Conservation (phyloP, 345 rosid species). For the Eucalyptus curtisii region DNA sequence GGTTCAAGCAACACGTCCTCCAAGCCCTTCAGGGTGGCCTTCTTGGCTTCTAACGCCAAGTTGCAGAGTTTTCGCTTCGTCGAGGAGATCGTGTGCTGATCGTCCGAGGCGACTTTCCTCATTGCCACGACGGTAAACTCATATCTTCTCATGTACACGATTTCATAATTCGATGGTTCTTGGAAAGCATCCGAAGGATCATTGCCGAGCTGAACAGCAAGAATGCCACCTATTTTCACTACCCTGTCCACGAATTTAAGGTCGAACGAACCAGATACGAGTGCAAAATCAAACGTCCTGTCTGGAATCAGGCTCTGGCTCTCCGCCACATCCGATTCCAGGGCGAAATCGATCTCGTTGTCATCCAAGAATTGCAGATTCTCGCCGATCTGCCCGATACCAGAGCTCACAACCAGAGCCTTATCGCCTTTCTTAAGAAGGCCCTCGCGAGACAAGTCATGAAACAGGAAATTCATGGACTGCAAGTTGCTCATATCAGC, state of each 20-base stretch:
- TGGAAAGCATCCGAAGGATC: conserved; percentile 1
- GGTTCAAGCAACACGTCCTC: conserved; percentile 31
- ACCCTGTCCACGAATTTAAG: conserved; percentile 14
- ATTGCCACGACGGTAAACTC: conserved; percentile 22
- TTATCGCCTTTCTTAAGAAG: conserved; percentile 33
- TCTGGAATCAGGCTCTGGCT: conserved; percentile 4
- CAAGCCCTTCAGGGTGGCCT: conserved; percentile 13
- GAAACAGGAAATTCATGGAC: conserved; percentile 16
- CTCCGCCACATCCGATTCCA: conserved; percentile 10
- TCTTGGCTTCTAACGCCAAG: conserved; percentile 11
- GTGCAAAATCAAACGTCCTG: conserved; percentile 23
- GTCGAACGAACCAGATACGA: conserved; percentile 11
- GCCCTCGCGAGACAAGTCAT: conserved; percentile 31
- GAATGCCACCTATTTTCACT: conserved; percentile 29
- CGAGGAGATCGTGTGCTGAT: not conserved
- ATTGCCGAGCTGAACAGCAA: conserved; percentile 12
- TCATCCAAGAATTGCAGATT: conserved; percentile 6
- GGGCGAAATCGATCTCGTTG: conserved; percentile 13
- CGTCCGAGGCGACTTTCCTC: conserved; percentile 8
- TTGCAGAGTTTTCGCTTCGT: conserved; percentile 8
- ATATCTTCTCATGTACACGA: conserved; percentile 16
- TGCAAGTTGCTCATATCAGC: conserved; percentile 6
- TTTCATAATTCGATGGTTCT: conserved; percentile 17
- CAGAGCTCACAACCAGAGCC: conserved; percentile 20
- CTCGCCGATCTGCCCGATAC: conserved; percentile 2